Evolutionary conservation across 306 rosid species (phyloP).

Genomic region (Cicer arietinum): DNA sequence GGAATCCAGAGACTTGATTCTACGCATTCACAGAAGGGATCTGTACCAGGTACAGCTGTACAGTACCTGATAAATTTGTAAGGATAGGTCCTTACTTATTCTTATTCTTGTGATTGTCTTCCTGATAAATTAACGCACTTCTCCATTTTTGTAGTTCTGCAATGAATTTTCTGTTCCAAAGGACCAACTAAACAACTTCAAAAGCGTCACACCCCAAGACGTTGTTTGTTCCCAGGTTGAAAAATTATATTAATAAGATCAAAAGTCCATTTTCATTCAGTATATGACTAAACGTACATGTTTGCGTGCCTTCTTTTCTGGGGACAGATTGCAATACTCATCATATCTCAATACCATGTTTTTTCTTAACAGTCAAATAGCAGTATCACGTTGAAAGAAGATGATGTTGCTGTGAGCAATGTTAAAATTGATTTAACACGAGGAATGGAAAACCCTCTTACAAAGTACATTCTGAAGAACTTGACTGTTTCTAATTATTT

Average conservation of each 20-base stretch:
- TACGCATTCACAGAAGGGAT: conserved; percentile 78
- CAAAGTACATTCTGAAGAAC: conserved; percentile 57
- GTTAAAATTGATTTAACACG: conserved; percentile 85
- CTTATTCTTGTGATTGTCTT: neutral
- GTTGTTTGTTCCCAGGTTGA: conserved; percentile 87
- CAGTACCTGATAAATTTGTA: conserved; percentile 12
- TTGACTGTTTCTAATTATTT: conserved; percentile 16
- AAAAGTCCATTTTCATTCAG: conserved; percentile 7
- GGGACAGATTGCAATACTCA: neutral
- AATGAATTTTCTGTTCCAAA: conserved; percentile 91
- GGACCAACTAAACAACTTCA: conserved; percentile 69
- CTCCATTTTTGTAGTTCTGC: conserved; percentile 67
- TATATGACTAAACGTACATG: neutral
- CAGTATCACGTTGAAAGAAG: conserved; percentile 68
- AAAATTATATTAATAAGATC: conserved; percentile 4
- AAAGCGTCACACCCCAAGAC: conserved; percentile 74
- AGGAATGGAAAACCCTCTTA: conserved; percentile 80
- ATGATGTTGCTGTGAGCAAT: conserved; percentile 71
- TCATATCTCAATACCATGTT: conserved; percentile 16
- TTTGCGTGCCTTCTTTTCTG: neutral
- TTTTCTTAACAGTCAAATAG: conserved; percentile 57
- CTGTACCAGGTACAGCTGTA: conserved; percentile 70
- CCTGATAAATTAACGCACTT: neutral
- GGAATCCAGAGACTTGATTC: conserved; percentile 76
- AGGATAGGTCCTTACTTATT: conserved; percentile 1